These are phyloP conservation scores for Aphanocladium album DNA, from an alignment of 2,329 filamentous ascomycete genomes.

Conservation along the genomic window DNA sequence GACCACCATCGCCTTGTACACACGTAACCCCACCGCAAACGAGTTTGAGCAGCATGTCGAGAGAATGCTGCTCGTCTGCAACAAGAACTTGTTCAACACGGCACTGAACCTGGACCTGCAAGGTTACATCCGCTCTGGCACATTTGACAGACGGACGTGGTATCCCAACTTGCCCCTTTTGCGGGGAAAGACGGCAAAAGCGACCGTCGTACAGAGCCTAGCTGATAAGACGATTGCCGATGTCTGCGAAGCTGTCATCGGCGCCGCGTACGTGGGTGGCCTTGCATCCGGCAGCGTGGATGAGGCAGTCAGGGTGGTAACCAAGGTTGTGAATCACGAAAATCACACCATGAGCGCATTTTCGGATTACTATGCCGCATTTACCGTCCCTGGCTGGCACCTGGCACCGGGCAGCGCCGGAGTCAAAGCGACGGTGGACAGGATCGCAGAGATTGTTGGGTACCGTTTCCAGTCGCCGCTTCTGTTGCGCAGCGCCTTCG, in stretches of 20 bases:
- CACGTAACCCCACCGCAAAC: conserved; percentile 67
- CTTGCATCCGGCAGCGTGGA: conserved; percentile 41
- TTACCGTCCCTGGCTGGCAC: conserved; percentile 69
- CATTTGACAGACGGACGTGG: conserved; percentile 80
- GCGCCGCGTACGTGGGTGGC: conserved; percentile 64
- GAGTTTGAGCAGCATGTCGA: conserved; percentile 88
- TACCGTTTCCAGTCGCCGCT: conserved; percentile 69
- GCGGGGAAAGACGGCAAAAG: conserved; percentile 59
- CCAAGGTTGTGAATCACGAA: conserved; percentile 61
- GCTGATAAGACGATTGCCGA: conserved; percentile 90
- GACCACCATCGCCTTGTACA: conserved; percentile 82
- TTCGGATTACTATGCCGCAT: conserved; percentile 66
- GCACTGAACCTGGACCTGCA: conserved; percentile 62
- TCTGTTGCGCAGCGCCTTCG: conserved; percentile 78
- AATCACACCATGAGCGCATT: conserved; percentile 67
- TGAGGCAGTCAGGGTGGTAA: conserved; percentile 59
- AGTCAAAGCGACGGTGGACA: conserved; percentile 62
- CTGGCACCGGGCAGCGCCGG: conserved; percentile 46
- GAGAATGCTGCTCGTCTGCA: conserved; percentile 87
- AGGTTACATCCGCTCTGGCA: conserved; percentile 75
- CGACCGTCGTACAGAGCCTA: conserved; percentile 55
- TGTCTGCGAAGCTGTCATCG: conserved; percentile 90
- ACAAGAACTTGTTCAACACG: conserved; percentile 78
- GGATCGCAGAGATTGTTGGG: conserved; percentile 54
- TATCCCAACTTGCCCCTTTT: conserved; percentile 76